Evolutionary conservation across 306 rosid species (phyloP), one percentile per base, ranked within the genome.

Genomic region (Malus orientalis): DNA sequence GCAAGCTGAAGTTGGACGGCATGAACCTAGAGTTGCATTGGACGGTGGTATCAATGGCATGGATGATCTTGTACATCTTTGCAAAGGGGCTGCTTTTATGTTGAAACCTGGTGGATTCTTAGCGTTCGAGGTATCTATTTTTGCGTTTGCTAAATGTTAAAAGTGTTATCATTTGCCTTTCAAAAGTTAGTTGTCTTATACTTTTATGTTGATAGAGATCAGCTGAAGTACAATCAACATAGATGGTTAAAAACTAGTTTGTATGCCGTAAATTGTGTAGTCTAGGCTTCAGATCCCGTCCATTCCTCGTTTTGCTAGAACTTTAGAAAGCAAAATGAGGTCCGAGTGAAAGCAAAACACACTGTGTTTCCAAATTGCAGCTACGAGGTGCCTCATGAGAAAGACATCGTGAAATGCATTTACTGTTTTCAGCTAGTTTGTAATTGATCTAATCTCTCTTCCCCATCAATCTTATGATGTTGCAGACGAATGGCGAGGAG

Each of bases 1-100:
- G 59, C 97, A 95, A 78, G 97, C 96, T 79, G 97, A 92, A 86
- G 97, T 95, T 70, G 92, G 96, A 60, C 87, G 87, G 40, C 95
- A 92, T 60, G 97, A 92, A 74, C 98, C 98, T 2, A 84, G 76
- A 74, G 62, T 71, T 65, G 97, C 98, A 38, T 80, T 33, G 38
- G 8, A 33, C 38, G 38, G 0, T 33, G 38, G 38, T 33, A 5
- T 33, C 8, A 33, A 33, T 95, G 81, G 97, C 78, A 86, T 85
- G 96, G 79, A 84, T 76, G 87, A 87, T 65, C 97, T 92, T 73
- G 70, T 88, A 59, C 96, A 85, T 89, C 91, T 92, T 19, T 92
- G 97, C 84, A 87, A 87, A 45, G 92, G 92, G 74, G 95, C 93
- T 60, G 89, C 88, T 77, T 74, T 78, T 57, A 75, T 95, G 85